Evolutionary conservation across 2,329 filamentous ascomycete genomes (phyloP).

Genomic region (Trichoderma afroharzianum): DNA sequence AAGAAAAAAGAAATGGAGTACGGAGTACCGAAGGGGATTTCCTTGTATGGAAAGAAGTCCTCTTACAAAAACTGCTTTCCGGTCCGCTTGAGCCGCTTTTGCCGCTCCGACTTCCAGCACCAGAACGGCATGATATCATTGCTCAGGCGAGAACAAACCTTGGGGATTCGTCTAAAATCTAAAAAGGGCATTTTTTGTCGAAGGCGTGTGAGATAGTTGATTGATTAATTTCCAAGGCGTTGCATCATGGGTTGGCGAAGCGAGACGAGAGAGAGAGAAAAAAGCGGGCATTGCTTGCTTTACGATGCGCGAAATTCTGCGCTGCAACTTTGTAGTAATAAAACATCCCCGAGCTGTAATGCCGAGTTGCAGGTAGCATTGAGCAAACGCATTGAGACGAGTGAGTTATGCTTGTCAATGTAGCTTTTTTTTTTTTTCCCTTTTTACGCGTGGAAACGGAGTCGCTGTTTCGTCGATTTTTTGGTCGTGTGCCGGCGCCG

Average conservation of each 20-base stretch:
- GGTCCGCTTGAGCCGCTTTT: neutral
- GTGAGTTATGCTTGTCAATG: neutral
- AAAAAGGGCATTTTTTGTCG: neutral
- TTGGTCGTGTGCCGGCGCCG: conserved; percentile 1
- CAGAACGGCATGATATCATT: neutral
- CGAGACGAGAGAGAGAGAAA: neutral
- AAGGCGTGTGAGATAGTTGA: neutral
- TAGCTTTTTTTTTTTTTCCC: neutral
- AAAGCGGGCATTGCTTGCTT: neutral
- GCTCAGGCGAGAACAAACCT: neutral
- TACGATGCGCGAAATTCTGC: neutral
- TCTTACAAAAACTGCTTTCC: neutral
- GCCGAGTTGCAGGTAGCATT: neutral
- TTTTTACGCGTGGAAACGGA: neutral
- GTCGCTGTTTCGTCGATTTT: neutral
- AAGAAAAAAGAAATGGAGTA: neutral
- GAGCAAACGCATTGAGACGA: neutral
- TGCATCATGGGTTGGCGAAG: neutral
- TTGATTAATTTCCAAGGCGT: neutral
- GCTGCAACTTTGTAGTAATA: neutral
- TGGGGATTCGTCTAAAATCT: neutral
- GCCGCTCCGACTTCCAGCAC: neutral
- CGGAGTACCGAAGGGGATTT: neutral
- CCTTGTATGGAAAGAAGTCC: neutral
- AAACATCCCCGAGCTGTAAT: neutral